phyloP scores from a whole-genome alignment of 2,329 filamentous ascomycete genomes.

The Lachnellula occidentalis region DNA sequence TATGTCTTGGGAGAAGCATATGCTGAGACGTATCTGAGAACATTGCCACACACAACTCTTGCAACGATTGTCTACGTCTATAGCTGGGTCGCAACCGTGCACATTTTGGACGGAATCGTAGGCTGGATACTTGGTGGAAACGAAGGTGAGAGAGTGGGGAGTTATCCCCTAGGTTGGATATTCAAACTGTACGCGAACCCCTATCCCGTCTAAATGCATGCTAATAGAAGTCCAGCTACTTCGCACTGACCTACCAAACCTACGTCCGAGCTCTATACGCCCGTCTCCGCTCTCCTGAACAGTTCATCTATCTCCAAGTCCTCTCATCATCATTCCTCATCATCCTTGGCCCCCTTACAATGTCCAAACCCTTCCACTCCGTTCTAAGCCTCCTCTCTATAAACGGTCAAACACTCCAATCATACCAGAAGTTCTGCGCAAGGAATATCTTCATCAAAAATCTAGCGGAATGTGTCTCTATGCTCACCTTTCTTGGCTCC shows the following conservation, averaged over 20 bases:
- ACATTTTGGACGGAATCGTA: constrained; percentile 57
- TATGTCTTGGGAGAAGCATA: constrained; percentile 66
- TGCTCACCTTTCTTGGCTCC: constrained; percentile 62
- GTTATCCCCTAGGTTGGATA: constrained; percentile 65
- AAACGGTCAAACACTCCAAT: constrained; percentile 53
- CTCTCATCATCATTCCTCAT: constrained; percentile 59
- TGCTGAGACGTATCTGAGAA: constrained; percentile 62
- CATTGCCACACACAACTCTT: constrained; percentile 59
- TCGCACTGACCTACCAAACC: constrained; percentile 65
- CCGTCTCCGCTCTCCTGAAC: constrained; percentile 57
- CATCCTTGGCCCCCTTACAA: constrained; percentile 57
- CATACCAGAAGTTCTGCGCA: constrained; percentile 61
- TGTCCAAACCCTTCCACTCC: constrained; percentile 54
- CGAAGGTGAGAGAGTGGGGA: constrained; percentile 61
- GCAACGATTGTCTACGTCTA: constrained; percentile 67
- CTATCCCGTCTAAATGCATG: neutral
- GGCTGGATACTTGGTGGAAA: constrained; percentile 62
- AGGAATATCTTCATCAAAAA: constrained; percentile 64
- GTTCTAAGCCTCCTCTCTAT: constrained; percentile 48
- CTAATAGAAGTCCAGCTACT: constrained; percentile 39
- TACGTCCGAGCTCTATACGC: constrained; percentile 66
- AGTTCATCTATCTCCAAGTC: constrained; percentile 61
- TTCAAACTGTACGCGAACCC: constrained; percentile 55
- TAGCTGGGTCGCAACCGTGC: constrained; percentile 62
- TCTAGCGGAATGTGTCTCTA: constrained; percentile 61